Evolutionary conservation across 129 eudicot species (phyloP).

Genomic region (Tanacetum coccineum): DNA sequence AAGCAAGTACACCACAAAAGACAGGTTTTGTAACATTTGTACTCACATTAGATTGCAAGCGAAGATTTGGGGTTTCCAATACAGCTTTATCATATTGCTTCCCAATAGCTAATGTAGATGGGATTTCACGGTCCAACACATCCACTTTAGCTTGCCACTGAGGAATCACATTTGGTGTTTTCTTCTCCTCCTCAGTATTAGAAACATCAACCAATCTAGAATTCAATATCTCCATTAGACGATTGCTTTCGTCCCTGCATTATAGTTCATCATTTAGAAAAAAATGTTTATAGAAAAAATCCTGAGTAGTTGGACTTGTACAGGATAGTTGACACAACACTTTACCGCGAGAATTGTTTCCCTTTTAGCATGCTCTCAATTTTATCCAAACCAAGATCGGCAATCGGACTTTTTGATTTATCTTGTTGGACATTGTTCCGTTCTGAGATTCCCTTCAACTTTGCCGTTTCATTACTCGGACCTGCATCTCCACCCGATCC

Average conservation of each 20-base stretch:
- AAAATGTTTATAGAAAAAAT: not conserved
- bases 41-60: slow-evolving; percentile 44
- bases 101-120: slow-evolving; percentile 17
- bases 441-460: slow-evolving; percentile 28
- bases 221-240: slow-evolving; percentile 66
- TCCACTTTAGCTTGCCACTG: slow-evolving; percentile 32
- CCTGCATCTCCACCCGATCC: slow-evolving; percentile 40
- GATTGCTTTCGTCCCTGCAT: slow-evolving; percentile 73
- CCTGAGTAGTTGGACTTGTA: not conserved
- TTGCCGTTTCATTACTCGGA: slow-evolving; percentile 36
- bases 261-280: slow-evolving; percentile 4
- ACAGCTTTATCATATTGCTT: slow-evolving; percentile 36
- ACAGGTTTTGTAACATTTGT: slow-evolving; percentile 3
- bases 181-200: slow-evolving; percentile 41
- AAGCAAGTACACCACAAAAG: not conserved
- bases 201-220: slow-evolving; percentile 53
- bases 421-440: slow-evolving; percentile 28
- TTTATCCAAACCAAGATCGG: slow-evolving; percentile 42
- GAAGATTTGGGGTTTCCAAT: slow-evolving; percentile 43
- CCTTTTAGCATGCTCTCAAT: slow-evolving; percentile 74
- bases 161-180: slow-evolving; percentile 25
- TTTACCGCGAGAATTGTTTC: slow-evolving; percentile 70
- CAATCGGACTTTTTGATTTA: slow-evolving; percentile 18
- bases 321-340: slow-evolving; percentile 6
- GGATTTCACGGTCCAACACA: slow-evolving; percentile 28